phyloP scores from a whole-genome alignment of 2,329 filamentous ascomycete genomes.

The Aspergillus floridensis region DNA sequence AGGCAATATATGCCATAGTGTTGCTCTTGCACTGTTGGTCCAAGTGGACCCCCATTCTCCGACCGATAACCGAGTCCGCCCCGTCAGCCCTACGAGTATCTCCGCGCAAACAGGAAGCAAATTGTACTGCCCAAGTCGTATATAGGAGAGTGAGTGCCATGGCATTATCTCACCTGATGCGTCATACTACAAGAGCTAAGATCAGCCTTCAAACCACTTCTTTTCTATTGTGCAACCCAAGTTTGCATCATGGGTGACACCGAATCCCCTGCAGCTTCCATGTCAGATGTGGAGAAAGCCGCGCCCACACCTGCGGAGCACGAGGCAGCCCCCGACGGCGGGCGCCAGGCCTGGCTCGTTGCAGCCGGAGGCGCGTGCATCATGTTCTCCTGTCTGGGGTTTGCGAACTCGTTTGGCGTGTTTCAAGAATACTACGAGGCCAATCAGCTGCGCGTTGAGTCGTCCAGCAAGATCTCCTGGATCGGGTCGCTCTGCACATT shows the following conservation, averaged over 20 bases:
- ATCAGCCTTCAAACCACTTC: too few species aligned
- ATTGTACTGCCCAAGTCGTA: background rate
- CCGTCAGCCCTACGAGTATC: background rate
- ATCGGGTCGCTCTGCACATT: conserved; percentile 43
- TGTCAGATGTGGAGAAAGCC: background rate
- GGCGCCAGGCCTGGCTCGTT: conserved; percentile 27
- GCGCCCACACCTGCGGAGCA: background rate
- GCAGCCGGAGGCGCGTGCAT: conserved; percentile 22
- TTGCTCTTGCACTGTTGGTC: conserved; percentile 23
- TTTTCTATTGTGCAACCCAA: background rate
- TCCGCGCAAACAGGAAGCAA: background rate
- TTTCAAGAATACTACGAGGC: conserved; percentile 49
- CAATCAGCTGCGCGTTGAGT: conserved; percentile 41
- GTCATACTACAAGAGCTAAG: background rate
- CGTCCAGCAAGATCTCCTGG: conserved; percentile 45
- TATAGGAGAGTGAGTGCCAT: background rate
- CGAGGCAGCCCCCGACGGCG: conserved; percentile 35
- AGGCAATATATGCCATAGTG: too few species aligned
- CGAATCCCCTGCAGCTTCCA: background rate
- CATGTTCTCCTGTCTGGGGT: conserved; percentile 44
- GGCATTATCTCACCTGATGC: background rate
- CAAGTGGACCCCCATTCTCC: conserved; percentile 24
- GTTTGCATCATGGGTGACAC: background rate
- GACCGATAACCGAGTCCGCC: conserved; percentile 5
- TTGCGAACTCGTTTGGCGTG: conserved; percentile 47